phyloP scores from a whole-genome alignment of 2,329 filamentous ascomycete genomes.

The Botrytis cinerea region DNA sequence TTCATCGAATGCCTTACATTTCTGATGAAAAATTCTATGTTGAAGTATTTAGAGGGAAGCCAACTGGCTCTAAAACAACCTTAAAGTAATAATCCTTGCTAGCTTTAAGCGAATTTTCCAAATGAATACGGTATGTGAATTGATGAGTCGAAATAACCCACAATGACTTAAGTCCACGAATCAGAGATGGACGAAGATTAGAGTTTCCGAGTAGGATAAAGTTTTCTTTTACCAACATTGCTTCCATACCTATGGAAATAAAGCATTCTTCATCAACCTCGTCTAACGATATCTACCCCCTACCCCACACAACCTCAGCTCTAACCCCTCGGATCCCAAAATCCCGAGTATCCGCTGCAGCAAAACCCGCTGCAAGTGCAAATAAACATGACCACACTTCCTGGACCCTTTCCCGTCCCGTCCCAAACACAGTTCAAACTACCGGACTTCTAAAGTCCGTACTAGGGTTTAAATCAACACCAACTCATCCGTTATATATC shows the following conservation, averaged over 20 bases:
- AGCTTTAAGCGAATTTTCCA: no score
- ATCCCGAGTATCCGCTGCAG: neutral
- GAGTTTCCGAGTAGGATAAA: no score
- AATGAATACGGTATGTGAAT: neutral
- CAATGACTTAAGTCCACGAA: neutral
- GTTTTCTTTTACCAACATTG: no score
- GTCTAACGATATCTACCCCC: neutral
- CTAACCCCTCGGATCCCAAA: neutral
- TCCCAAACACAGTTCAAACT: neutral
- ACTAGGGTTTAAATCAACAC: neutral
- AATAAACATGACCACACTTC: neutral
- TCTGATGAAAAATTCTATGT: no score
- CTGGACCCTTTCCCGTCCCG: neutral
- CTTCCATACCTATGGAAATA: no score
- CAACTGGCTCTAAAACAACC: no score
- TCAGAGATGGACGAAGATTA: neutral
- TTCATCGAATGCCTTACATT: no score
- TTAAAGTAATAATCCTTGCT: no score
- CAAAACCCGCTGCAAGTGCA: neutral
- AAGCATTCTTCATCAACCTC: neutral
- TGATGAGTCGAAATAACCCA: neutral
- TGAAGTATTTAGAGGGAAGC: no score
- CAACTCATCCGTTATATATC: neutral
- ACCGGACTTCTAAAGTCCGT: neutral
- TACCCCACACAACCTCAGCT: neutral